phyloP scores from a whole-genome alignment of 306 rosid genomes.

The Lathyrus sativus region DNA sequence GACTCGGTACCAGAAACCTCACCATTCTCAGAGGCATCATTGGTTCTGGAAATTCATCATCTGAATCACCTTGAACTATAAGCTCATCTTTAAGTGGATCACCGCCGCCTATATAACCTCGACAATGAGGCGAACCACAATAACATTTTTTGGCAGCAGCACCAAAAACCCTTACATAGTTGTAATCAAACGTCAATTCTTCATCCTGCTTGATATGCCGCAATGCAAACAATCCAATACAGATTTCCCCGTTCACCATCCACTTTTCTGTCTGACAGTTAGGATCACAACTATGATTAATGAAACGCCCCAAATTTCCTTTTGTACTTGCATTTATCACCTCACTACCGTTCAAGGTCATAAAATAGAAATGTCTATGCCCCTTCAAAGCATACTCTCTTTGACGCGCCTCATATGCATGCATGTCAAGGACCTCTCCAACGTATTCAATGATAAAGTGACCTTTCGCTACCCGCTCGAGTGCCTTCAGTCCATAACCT shows the following conservation, averaged over 20 bases:
- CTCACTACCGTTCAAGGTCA: slow-evolving; percentile 97
- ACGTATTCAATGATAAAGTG: slow-evolving; percentile 94
- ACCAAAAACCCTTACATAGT: slow-evolving; percentile 98
- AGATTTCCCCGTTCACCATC: slow-evolving; percentile 99
- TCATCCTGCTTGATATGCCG: slow-evolving; percentile 96
- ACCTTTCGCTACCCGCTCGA: slow-evolving; percentile 65
- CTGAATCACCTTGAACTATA: slow-evolving; percentile 87
- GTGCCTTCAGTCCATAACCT: slow-evolving; percentile 86
- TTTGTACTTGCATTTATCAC: slow-evolving; percentile 97
- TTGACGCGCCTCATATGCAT: slow-evolving; percentile 85
- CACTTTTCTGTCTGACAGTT: slow-evolving; percentile 99
- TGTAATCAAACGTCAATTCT: slow-evolving; percentile 99
- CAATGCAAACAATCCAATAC: slow-evolving; percentile 92
- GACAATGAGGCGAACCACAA: slow-evolving; percentile 81
- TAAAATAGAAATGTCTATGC: slow-evolving; percentile 98
- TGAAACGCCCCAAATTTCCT: slow-evolving; percentile 99
- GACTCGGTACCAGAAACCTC: slow-evolving; percentile 79
- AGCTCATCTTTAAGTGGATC: slow-evolving; percentile 75
- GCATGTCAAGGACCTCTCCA: slow-evolving; percentile 97
- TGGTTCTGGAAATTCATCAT: slow-evolving; percentile 91
- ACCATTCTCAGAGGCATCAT: slow-evolving; percentile 62
- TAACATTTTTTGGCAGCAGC: slow-evolving; percentile 99
- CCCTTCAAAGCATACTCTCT: slow-evolving; percentile 90
- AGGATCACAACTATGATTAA: slow-evolving; percentile 98
- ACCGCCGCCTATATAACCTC: slow-evolving; percentile 89